phyloP scores from a whole-genome alignment of 2,329 filamentous ascomycete genomes.

The Thelonectria olida region DNA sequence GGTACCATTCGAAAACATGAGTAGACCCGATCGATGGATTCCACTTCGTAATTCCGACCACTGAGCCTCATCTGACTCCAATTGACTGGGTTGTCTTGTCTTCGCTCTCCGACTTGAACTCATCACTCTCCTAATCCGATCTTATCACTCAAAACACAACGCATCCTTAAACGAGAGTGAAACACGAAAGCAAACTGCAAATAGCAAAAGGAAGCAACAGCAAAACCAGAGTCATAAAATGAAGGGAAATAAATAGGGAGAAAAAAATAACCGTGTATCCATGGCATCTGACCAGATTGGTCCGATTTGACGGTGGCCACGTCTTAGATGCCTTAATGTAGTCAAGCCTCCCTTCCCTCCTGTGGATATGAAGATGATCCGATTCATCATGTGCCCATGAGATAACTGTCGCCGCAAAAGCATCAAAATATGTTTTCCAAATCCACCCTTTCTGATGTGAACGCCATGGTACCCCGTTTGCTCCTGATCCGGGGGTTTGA shows the following conservation, averaged over 20 bases:
- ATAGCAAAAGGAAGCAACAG: not conserved
- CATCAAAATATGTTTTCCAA: constrained; percentile 33
- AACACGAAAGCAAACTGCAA: not conserved
- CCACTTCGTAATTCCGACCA: not conserved
- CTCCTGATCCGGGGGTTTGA: constrained; percentile 29
- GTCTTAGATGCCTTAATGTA: constrained; percentile 4
- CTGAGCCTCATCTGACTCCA: not conserved
- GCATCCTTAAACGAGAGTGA: not conserved
- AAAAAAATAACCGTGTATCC: not conserved
- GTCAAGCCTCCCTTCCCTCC: constrained; percentile 7
- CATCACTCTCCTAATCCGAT: constrained; percentile 3
- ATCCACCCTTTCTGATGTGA: constrained; percentile 39
- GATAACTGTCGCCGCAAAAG: constrained; percentile 9
- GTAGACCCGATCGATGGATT: not conserved
- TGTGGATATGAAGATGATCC: not conserved
- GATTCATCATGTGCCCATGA: constrained; percentile 14
- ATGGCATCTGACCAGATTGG: constrained; percentile 5
- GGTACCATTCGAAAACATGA: not conserved
- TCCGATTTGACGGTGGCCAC: constrained; percentile 6
- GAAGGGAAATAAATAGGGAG: not conserved
- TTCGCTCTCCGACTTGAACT: not conserved
- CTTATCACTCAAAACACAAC: not conserved
- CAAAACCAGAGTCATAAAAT: not conserved
- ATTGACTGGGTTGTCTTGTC: not conserved
- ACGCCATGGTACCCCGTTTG: constrained; percentile 38